Base-by-base conservation (phyloP, 306 rosid genomes). In the Fagus sylvatica region DNA sequence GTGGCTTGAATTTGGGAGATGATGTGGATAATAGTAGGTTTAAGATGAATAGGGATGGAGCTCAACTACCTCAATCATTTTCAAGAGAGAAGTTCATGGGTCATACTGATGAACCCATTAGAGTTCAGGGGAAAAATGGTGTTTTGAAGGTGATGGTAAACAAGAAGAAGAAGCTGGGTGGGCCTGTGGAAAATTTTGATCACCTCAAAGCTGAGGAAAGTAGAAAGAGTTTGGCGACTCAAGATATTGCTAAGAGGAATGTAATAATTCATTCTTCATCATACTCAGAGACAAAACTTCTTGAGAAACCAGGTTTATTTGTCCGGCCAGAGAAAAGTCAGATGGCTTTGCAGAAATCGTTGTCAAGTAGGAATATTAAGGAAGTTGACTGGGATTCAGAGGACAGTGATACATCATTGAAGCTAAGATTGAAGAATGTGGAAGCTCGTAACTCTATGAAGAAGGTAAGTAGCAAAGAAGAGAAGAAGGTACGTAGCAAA, bases 101-200 rank as follows among this genome's bases (percentile, higher is more conserved):
- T 70, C 86, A 79, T 77, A 76, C 94, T 2, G 93, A 89, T 51
- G 91, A 88, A 74, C 78, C 97, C 81, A 93, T 95, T 60, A 86
- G 98, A 88, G 86, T 93, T 82, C 99, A 95, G 88, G 99, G 99
- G 48, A 91, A 90, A 82, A 95, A 88, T 88, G 99, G 99, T 60
- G 99, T 95, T 78, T 78, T 95, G 78, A 95, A 91, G 90, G 99
- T 93, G 57, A 87, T 89, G 97, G 89, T 91, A 76, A 91, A 91
- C 74, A 91, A 87, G 85, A 91, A 85, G 69, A 88, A 83, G 77
- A 86, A 72, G 85, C 69, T 82, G 72, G 77, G 85, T 71, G 86
- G 83, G 54, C 70, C 87, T 57, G 60, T 66, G 15, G 92, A 89
- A 39, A 85, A 73, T 49, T 79, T 66, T 79, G 87, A 81, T 69